phyloP scores from a whole-genome alignment of 352 stramenopile genomes.

The Phytophthora podocarpi region DNA sequence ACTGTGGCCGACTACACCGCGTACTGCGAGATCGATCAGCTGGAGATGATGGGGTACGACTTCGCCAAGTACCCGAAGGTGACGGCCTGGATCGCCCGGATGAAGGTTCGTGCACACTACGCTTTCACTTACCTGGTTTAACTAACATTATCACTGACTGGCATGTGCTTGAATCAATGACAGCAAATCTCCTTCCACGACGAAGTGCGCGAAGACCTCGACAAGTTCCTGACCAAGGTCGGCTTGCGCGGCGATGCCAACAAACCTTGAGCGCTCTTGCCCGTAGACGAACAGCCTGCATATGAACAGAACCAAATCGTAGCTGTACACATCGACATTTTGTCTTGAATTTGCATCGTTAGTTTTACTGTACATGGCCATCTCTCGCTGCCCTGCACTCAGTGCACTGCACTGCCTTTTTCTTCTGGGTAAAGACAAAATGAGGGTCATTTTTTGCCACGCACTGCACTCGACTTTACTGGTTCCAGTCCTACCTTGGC shows the following conservation, averaged over 20 bases:
- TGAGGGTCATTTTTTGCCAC: not conserved
- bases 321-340: no score
- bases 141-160: not conserved
- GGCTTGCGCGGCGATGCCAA: slow-evolving; percentile 5
- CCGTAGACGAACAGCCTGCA: slow-evolving; percentile 10
- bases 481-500: slow-evolving; percentile 18
- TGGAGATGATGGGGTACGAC: slow-evolving; percentile 56
- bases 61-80: slow-evolving; percentile 60
- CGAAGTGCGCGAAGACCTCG: slow-evolving; percentile 36
- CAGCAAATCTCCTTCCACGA: slow-evolving; percentile 34
- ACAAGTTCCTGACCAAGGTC: slow-evolving; percentile 24
- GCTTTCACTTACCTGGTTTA: not conserved
- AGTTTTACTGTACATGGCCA: no score
- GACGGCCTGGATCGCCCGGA: slow-evolving; percentile 54
- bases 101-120: slow-evolving; percentile 39
- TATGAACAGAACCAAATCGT: slow-evolving; percentile 3
- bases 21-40: slow-evolving; percentile 73
- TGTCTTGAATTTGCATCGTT: no score
- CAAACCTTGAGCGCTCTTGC: slow-evolving; percentile 16
- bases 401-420: no score
- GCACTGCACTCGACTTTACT: not conserved
- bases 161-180: not conserved
- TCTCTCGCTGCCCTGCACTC: no score
- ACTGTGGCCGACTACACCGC: slow-evolving; percentile 61
- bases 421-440: no score